phyloP scores from a whole-genome alignment of 2,329 filamentous ascomycete genomes.

The Stemphylium lycopersici region DNA sequence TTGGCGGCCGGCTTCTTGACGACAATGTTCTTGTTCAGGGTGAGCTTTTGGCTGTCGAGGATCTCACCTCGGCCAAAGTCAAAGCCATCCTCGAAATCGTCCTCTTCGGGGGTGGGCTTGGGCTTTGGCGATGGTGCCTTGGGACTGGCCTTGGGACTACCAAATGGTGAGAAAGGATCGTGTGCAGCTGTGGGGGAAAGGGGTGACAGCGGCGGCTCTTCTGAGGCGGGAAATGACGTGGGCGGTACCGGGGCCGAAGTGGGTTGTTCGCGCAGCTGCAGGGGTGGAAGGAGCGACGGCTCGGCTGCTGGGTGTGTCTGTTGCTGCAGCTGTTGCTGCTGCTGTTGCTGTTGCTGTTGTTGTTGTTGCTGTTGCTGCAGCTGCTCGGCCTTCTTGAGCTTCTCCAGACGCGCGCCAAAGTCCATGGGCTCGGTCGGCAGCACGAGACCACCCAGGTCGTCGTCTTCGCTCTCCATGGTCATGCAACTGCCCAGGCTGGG shows the following conservation, averaged over 20 bases:
- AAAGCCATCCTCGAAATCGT: constrained; percentile 85
- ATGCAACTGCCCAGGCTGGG: constrained; percentile 91
- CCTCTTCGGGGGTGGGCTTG: constrained; percentile 48
- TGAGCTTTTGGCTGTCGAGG: constrained; percentile 80
- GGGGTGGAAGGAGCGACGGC: constrained; percentile 26
- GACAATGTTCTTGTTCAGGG: constrained; percentile 89
- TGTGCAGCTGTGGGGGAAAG: constrained; percentile 26
- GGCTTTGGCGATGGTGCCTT: constrained; percentile 23
- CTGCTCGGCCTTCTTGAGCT: constrained; percentile 63
- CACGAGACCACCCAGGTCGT: constrained; percentile 86
- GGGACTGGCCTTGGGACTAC: constrained; percentile 28
- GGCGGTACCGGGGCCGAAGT: constrained; percentile 38
- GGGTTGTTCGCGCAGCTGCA: constrained; percentile 28
- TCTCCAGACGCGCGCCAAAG: constrained; percentile 78
- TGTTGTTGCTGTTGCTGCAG: constrained; percentile 22
- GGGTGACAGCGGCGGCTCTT: constrained; percentile 8
- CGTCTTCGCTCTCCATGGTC: constrained; percentile 91
- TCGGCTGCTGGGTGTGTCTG: constrained; percentile 14
- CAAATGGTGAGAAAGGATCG: constrained; percentile 23
- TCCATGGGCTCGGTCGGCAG: constrained; percentile 84
- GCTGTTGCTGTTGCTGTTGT: constrained; percentile 1
- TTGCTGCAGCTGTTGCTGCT: constrained; percentile 30
- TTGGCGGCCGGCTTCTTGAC: constrained; percentile 68
- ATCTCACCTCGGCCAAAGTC: constrained; percentile 85
- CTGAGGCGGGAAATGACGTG: constrained; percentile 9